These are phyloP conservation scores for Ganoderma boninense DNA, from an alignment of 1,284 basidiomycete genomes.

Conservation along the genomic window DNA sequence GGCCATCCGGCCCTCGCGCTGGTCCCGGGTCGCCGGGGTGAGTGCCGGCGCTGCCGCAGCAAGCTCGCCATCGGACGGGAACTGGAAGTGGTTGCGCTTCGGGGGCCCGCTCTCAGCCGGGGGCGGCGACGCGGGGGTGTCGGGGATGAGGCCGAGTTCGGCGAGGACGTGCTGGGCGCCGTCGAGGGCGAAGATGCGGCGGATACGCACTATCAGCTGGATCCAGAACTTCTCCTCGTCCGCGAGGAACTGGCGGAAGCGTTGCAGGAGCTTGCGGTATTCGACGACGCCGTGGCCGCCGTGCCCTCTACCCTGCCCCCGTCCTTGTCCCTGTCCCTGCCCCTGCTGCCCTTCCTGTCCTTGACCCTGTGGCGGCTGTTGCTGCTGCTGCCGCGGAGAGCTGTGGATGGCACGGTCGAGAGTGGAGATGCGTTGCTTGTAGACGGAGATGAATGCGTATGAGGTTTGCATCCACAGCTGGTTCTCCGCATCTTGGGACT, in stretches of 20 bases:
- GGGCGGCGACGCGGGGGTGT: constrained; percentile 34
- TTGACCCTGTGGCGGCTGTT: constrained; percentile 40
- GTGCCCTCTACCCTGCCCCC: constrained; percentile 41
- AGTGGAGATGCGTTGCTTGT: constrained; percentile 77
- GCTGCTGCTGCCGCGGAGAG: constrained; percentile 52
- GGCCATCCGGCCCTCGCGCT: constrained; percentile 68
- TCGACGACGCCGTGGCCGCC: constrained; percentile 72
- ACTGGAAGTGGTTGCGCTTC: constrained; percentile 61
- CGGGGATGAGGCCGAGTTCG: constrained; percentile 60
- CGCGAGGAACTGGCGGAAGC: constrained; percentile 86
- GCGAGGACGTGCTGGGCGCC: constrained; percentile 66
- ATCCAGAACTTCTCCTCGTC: constrained; percentile 92
- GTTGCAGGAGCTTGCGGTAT: constrained; percentile 84
- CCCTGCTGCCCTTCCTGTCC: constrained; percentile 52
- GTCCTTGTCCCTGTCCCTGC: constrained; percentile 35
- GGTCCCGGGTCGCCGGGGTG: constrained; percentile 53
- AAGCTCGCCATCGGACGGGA: constrained; percentile 57
- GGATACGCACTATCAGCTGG: constrained; percentile 76
- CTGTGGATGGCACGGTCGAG: constrained; percentile 71
- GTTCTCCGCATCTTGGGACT: constrained; percentile 84
- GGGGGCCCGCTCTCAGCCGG: constrained; percentile 23
- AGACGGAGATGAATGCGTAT: constrained; percentile 85
- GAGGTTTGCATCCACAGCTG: constrained; percentile 94
- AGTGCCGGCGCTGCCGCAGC: constrained; percentile 43
- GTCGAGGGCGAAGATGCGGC: constrained; percentile 70